A percentile compares a stretch with the other conserved stretches of the same genome.
These are phyloP conservation scores for Hypomyces perniciosus DNA, from an alignment of 2,329 filamentous ascomycete species.

Conservation along the genomic window DNA sequence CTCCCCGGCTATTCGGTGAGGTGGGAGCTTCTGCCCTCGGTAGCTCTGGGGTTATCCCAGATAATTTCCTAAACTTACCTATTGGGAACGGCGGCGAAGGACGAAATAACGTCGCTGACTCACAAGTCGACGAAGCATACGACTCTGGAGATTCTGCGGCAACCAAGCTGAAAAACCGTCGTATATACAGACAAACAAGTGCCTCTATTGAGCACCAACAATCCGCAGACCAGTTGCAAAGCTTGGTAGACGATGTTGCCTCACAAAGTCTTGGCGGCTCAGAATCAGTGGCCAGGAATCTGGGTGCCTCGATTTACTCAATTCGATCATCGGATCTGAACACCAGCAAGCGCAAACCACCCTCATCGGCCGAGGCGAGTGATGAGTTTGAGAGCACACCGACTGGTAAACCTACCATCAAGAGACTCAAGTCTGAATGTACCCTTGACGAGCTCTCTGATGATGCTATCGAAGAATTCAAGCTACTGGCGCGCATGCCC, in stretches of 20 bases:
- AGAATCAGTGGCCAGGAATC: conserved; percentile 23
- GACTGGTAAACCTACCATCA: conserved; percentile 44
- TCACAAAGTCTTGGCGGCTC: conserved; percentile 52
- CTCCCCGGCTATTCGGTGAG: conserved; percentile 48
- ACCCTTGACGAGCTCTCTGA: conserved; percentile 32
- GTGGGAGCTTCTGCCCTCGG: conserved; percentile 48
- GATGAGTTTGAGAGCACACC: conserved; percentile 41
- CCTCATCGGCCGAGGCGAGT: conserved; percentile 39
- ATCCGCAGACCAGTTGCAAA: conserved; percentile 45
- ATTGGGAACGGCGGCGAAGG: conserved; percentile 31
- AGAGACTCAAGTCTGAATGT: conserved; percentile 48
- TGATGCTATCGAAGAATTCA: conserved; percentile 37
- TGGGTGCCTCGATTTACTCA: conserved; percentile 18
- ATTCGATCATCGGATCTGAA: conserved; percentile 33
- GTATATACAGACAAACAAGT: conserved; percentile 19
- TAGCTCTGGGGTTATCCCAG: conserved; percentile 46
- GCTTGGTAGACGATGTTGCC: conserved; percentile 44
- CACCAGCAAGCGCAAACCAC: conserved; percentile 51
- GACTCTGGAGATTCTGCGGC: conserved; percentile 38
- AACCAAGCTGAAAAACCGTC: conserved; percentile 21
- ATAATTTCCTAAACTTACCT: conserved; percentile 44
- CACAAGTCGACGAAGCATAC: conserved; percentile 36
- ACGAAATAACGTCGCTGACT: conserved; percentile 39
- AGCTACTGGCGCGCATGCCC: conserved; percentile 43
- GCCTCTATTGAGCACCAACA: conserved; percentile 38